Base-by-base conservation (phyloP, 2,329 filamentous ascomycete genomes). In the Phialophora chinensis region DNA sequence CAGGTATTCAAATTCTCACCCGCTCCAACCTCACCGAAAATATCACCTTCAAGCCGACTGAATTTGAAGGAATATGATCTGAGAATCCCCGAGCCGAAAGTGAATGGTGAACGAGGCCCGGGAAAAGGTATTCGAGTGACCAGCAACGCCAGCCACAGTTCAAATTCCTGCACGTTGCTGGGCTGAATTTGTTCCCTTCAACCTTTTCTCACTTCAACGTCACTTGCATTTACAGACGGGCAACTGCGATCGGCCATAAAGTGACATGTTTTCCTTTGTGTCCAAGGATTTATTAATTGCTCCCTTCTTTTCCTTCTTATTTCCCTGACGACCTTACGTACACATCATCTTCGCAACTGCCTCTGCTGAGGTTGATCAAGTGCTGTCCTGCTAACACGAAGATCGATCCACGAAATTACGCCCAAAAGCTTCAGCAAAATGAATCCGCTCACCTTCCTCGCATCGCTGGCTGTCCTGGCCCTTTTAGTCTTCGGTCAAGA, bases 391-490 rank as follows among this genome's bases (percentile, higher is more conserved):
- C 6, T 8, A 44, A 6, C 38, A n/a, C 38, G 17, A 7, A 44
- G 38, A n/a, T n/a, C 38, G 38, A n/a, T 8, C 6, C 7, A 8
- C 17, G 7, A n/a, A 20, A 8, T n/a, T n/a, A 7, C 38, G 7
- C 38, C 38, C 8, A 52, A 23, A 4, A 52, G 1, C 20, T 35
- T 44, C 42, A 59, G n/a, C 66, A 69, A 52, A 17, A 71, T 66
- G 56, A 73, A 73, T 71, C 65, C 72, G 56, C 56, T 69, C 49
- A 66, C 66, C 50, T 33, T 72, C 49, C 25, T 74, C 53, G 38
- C 71, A 44, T 62, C 65, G 52, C 60, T 67, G 52, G 63, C 71
- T 55, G 62, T 75, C 67, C 62, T 74, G 58, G 69, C 71, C 53
- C 65, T 74, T 55, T 55, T 58, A 12, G 73, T 69, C 60, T 60